These are phyloP conservation scores for Maudiozyma barnettii DNA, from an alignment of 805 yeast species.

Conservation along the genomic window DNA sequence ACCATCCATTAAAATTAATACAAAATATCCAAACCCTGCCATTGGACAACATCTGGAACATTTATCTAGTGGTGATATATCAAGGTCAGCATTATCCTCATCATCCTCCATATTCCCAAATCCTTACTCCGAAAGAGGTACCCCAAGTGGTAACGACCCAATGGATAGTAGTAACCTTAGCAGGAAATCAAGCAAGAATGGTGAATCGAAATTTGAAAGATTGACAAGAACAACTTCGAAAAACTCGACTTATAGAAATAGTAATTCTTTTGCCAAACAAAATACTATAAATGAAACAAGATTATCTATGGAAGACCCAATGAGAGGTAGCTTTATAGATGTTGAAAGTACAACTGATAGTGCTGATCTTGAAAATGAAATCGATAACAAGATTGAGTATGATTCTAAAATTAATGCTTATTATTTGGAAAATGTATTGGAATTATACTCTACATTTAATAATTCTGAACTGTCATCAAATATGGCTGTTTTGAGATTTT, in stretches of 20 bases:
- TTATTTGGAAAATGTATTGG: conserved; percentile 10
- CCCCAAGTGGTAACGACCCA: not conserved
- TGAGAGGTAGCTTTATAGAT: not conserved
- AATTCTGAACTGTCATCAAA: conserved; percentile 12
- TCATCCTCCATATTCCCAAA: not conserved
- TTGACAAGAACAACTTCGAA: not conserved
- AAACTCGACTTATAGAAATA: not conserved
- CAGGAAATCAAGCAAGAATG: not conserved
- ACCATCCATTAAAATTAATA: not conserved
- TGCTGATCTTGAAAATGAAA: not conserved
- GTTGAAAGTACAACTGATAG: not conserved
- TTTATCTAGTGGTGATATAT: not conserved
- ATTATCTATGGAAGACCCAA: too few species aligned
- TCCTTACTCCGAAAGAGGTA: conserved; percentile 1
- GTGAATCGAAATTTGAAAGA: not conserved
- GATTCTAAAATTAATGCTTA: conserved; percentile 1
- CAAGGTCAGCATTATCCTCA: not conserved
- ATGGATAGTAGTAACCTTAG: not conserved
- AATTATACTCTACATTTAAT: conserved; percentile 7
- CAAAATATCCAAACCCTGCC: not conserved
- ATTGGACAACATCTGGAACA: not conserved
- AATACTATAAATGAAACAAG: not conserved
- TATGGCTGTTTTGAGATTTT: conserved; percentile 13
- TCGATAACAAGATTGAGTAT: not conserved
- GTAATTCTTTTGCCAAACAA: not conserved